Evolutionary conservation across 2,329 filamentous ascomycete genomes (phyloP), one percentile per base, ranked within the genome.

Genomic region (Exophiala alcalophila): DNA sequence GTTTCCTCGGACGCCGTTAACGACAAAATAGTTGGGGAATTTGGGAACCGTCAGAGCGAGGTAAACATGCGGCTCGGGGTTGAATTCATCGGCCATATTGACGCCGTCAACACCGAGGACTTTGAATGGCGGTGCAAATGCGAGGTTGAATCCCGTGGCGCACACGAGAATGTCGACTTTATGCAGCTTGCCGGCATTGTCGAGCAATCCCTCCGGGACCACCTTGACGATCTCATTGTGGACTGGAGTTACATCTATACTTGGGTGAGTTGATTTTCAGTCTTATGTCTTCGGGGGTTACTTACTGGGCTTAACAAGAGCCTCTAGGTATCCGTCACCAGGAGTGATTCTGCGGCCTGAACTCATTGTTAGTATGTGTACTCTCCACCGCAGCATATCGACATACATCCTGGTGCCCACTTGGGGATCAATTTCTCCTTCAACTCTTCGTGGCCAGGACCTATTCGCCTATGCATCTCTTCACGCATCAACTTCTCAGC

Each of bases 261-360:
- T 4, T 12, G 8, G 12, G 16, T 35, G 14, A 42, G 30, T 12
- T 8, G 19, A 10, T 4, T 16, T 8, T 35, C 39, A 5, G 16
- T 5, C 30, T 5, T 3, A 42, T 8, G 18, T 12, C 20, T 26
- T 35, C 11, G 33, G 6, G n/a, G n/a, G n/a, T 12, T 15, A 31
- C 40, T 44, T 4, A 44, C 40, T 61, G 23, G 60, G 56, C 26
- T 69, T 39, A 4, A 60, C 59, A 3, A 72, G 54, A 2, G 73
- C 69, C 53, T 76, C 69, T 8, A 77, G 65, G 53, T 73, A 76
- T 0, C 72, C 71, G n/a, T 69, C 68, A 0, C 72, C 72, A 2
- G 73, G 73, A 0, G 73, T 74, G 12, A 73, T 51, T 2, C 73
- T 62, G n/a, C 71, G 61, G 12, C 36, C 36, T 40, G 27, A 15